Base-by-base conservation (phyloP, 306 rosid genomes). In the Cucurbita moschata region DNA sequence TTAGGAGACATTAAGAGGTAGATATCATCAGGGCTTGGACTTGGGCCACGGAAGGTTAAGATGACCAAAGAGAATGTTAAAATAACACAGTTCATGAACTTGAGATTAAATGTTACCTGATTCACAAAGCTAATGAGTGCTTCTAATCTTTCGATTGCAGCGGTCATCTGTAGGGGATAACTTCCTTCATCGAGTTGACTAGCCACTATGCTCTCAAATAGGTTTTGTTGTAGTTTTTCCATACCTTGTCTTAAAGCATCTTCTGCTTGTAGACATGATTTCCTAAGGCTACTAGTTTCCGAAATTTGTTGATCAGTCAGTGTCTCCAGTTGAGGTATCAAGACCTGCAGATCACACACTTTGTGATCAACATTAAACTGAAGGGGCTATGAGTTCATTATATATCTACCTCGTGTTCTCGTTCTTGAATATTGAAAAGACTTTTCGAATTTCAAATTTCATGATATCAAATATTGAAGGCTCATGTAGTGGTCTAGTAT, bases 241-340 rank as follows among this genome's bases (percentile, higher is more conserved):
- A 85, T 86, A 19, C 98, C 98, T 81, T 89, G 96, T 14, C 89
- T 78, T 63, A 94, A 88, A 18, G 98, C 98, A 68, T 94, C 98
- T 84, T 94, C 98, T 72, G 95, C 97, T 81, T 94, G 98, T 78
- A 83, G 87, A 78, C 97, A 94, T 51, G 97, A 86, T 72, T 88
- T 86, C 76, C 59, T 77, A 66, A 94, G 98, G 68, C 82, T 85
- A 55, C 5, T 18, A 5, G 91, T 84, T 54, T 85, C 92, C 15
- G 75, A 11, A 65, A 60, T 19, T 76, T 94, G 95, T 16, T 87
- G 84, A 5, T 89, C 91, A 50, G 97, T 78, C 88, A 90, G 59
- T 14, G 92, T 88, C 16, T 84, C 85, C 16, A 84, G 81, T 47
- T 86, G 83, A 78, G 92, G 96, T 72, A 61, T 82, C 74, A 94